phyloP scores from a whole-genome alignment of 805 yeast species.

The Hemisphaericaspora nanyangensis region DNA sequence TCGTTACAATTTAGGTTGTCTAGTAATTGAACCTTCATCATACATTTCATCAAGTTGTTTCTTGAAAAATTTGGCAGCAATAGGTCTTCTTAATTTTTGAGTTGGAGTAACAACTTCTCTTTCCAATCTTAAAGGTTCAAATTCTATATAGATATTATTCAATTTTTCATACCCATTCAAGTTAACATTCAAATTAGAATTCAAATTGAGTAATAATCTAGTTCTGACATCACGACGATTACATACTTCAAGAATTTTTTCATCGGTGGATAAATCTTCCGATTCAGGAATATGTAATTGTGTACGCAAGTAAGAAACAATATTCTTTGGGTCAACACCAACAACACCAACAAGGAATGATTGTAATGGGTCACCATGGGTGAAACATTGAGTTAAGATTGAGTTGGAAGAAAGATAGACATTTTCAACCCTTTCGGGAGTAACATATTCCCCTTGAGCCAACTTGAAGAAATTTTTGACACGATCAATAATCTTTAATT shows the following conservation, averaged over 20 bases:
- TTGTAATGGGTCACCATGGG: constrained; percentile 61
- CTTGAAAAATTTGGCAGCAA: constrained; percentile 23
- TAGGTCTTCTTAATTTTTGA: constrained; percentile 43
- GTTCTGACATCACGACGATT: constrained; percentile 31
- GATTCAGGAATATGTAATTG: constrained; percentile 13
- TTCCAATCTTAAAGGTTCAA: constrained; percentile 61
- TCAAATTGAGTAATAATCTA: constrained; percentile 34
- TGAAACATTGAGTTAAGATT: constrained; percentile 48
- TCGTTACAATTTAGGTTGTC: constrained; percentile 10
- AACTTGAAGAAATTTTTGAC: constrained; percentile 75
- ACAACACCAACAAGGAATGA: constrained; percentile 56
- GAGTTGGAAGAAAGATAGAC: constrained; percentile 52
- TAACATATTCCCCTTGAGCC: constrained; percentile 55
- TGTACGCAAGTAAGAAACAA: constrained; percentile 15
- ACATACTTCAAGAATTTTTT: constrained; percentile 23
- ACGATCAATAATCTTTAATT: constrained; percentile 62
- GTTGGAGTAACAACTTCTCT: constrained; percentile 70
- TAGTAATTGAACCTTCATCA: constrained; percentile 27
- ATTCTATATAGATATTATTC: constrained; percentile 47
- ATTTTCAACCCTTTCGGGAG: constrained; percentile 74
- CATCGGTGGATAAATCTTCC: constrained; percentile 12
- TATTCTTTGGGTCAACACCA: constrained; percentile 53
- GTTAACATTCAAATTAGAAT: constrained; percentile 23
- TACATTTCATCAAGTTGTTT: constrained; percentile 24
- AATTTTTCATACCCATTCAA: constrained; percentile 63